These are phyloP conservation scores for Casuarina glauca DNA, from an alignment of 306 rosid genomes.

Conservation along the genomic window DNA sequence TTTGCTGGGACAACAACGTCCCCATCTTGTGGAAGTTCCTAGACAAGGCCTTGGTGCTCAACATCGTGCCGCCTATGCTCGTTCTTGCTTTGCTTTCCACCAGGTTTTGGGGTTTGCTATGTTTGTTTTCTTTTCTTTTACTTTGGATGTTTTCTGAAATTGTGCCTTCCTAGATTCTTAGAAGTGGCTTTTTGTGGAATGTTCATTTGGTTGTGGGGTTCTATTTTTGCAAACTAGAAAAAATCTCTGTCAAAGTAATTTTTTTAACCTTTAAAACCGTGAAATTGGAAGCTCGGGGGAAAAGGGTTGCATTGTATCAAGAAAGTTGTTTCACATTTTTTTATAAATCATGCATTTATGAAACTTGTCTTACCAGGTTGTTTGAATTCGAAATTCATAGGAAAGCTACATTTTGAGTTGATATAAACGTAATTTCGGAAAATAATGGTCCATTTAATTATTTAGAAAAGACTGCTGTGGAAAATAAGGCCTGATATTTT, in stretches of 20 bases:
- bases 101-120: constrained; percentile 44
- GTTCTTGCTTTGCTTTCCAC: constrained; percentile 77
- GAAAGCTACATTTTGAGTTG: neutral
- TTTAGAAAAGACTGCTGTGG: neutral
- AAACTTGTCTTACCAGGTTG: neutral
- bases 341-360: neutral
- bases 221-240: neutral
- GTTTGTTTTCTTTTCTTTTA: neutral
- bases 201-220: neutral
- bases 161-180: neutral
- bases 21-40: constrained; percentile 92
- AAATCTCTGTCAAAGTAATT: neutral
- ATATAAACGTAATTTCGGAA: neutral
- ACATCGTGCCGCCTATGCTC: constrained; percentile 79
- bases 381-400: neutral
- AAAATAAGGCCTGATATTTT: neutral
- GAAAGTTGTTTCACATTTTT: neutral
- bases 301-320: neutral
- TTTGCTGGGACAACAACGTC: constrained; percentile 93
- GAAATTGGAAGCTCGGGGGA: neutral
- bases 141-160: neutral
- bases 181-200: neutral
- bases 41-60: constrained; percentile 68
- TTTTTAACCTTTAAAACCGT: neutral
- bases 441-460: neutral